Percentiles rank a stretch among this genome's conserved stretches.
These are phyloP conservation scores for Lactuca sativa DNA, from an alignment of 129 eudicot genomes.

Conservation along the genomic window DNA sequence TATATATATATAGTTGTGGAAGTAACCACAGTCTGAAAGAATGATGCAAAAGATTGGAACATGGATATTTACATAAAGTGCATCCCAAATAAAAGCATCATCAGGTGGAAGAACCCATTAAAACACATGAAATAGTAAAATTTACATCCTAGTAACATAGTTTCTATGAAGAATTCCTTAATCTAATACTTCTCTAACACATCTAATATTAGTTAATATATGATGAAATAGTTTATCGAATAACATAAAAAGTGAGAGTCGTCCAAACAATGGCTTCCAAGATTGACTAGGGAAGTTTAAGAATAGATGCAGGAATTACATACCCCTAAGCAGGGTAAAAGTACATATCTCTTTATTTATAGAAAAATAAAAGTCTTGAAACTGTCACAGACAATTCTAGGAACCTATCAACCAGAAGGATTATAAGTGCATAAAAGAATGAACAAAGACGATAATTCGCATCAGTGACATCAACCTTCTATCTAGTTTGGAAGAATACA, in stretches of 20 bases:
- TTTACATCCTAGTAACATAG: background rate
- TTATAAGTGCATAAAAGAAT: conserved; percentile 52
- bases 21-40: conserved; percentile 43
- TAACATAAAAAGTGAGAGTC: conserved; percentile 62
- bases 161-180: background rate
- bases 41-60: conserved; percentile 53
- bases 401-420: conserved; percentile 64
- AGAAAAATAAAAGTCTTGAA: conserved; percentile 71
- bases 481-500: conserved; percentile 57
- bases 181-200: too few species aligned
- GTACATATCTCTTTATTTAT: conserved; percentile 74
- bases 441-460: conserved; percentile 75
- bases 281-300: conserved; percentile 68
- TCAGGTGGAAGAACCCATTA: conserved; percentile 55
- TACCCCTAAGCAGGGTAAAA: conserved; percentile 96
- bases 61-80: conserved; percentile 52
- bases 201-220: background rate
- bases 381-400: conserved; percentile 70
- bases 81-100: conserved; percentile 36
- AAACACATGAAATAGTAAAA: background rate
- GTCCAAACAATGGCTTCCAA: conserved; percentile 57
- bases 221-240: conserved; percentile 43
- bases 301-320: conserved; percentile 67
- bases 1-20: conserved; percentile 38
- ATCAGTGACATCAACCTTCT: conserved; percentile 49